Conservation (phyloP, 1,284 basidiomycete genomes). For the Inonotus obliquus region DNA sequence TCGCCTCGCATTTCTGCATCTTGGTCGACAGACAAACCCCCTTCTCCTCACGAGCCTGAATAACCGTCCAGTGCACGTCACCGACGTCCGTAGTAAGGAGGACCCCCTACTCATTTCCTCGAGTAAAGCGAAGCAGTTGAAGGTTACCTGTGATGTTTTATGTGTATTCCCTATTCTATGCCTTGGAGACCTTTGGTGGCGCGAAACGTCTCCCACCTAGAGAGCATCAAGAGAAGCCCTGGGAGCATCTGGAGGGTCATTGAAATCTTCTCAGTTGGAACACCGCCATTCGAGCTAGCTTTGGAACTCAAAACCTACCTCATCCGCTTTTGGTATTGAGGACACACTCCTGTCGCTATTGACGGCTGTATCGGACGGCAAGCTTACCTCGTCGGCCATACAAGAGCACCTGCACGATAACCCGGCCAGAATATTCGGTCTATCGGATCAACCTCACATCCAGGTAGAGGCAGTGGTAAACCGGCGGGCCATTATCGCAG, state of each 20-base stretch:
- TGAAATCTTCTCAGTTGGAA: conserved; percentile 91
- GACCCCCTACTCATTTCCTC: too few species aligned
- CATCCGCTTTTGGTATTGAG: conserved; percentile 78
- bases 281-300: conserved; percentile 77
- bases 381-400: conserved; percentile 83
- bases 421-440: too few species aligned
- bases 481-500: too few species aligned
- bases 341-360: conserved; percentile 88
- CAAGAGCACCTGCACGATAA: conserved; percentile 83
- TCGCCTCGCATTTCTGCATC: conserved; percentile 87
- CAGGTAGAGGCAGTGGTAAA: too few species aligned
- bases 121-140: too few species aligned
- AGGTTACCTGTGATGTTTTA: too few species aligned
- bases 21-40: conserved; percentile 87
- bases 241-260: conserved; percentile 84
- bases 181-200: too few species aligned
- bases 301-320: conserved; percentile 61
- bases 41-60: conserved; percentile 91
- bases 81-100: too few species aligned
- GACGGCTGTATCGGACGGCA: conserved; percentile 79
- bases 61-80: too few species aligned
- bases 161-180: too few species aligned
- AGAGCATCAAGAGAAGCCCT: conserved; percentile 84
- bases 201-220: too few species aligned
- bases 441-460: too few species aligned